These are phyloP conservation scores for Trypanosoma mega DNA, from an alignment of 208 protist genomes.

Conservation along the genomic window DNA sequence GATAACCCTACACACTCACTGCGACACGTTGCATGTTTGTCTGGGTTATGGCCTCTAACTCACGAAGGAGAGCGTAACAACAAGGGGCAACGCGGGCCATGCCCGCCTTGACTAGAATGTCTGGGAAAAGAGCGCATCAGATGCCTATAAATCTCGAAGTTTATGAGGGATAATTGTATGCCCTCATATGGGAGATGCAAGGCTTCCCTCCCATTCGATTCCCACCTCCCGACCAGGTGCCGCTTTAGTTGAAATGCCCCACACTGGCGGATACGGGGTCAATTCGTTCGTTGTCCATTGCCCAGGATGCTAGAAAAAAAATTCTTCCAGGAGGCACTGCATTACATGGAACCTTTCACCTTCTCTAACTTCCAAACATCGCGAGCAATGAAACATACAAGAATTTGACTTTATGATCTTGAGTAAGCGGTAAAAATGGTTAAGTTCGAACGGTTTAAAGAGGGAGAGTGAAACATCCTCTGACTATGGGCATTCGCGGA, in stretches of 20 bases:
- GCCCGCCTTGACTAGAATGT: slow-evolving; percentile 2
- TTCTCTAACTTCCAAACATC: too few species aligned
- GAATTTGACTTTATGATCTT: too few species aligned
- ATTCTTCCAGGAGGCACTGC: too few species aligned
- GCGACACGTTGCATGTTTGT: slow-evolving; percentile 1
- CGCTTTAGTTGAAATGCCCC: neutral
- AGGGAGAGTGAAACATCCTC: too few species aligned
- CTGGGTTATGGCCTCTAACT: slow-evolving; percentile 11
- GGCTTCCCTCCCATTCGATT: neutral
- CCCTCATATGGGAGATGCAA: neutral
- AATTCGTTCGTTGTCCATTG: too few species aligned
- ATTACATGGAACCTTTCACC: too few species aligned
- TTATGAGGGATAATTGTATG: neutral
- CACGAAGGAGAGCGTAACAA: slow-evolving; percentile 9
- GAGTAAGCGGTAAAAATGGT: too few species aligned
- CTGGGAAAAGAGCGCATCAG: neutral
- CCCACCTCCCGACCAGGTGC: neutral
- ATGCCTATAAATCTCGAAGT: neutral
- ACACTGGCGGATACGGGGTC: too few species aligned
- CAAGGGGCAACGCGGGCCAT: slow-evolving; percentile 10
- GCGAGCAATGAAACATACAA: too few species aligned
- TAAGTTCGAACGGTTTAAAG: too few species aligned
- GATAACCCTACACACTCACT: slow-evolving; percentile 7
- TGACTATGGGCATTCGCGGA: too few species aligned
- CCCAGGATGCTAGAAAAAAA: too few species aligned